Evolutionary conservation across 2,329 filamentous ascomycete species (phyloP), one percentile per base, ranked within the genome.

Genomic region (Anthostomella pinea): DNA sequence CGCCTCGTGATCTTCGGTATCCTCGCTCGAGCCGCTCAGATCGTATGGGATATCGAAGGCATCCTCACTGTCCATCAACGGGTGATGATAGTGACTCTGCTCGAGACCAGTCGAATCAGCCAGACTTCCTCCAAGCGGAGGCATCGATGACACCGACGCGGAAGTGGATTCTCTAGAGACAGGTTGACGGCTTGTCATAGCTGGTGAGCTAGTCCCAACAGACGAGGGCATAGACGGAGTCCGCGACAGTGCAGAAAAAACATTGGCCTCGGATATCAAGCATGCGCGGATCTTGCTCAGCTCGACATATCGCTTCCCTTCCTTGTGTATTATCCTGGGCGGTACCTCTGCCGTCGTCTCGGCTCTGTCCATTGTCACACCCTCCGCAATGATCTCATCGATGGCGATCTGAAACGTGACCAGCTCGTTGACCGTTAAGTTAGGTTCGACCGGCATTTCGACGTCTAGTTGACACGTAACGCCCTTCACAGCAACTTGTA

Each of bases 381-480:
- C 83, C 46, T 87, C 81, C 5, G 87, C 73, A 37, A 79, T 73
- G 23, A 87, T 72, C 35, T 72, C 69, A 14, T 83, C 77, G 10
- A 89, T 64, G 15, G 75, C 72, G 20, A 90, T 67, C 53, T 82
- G 78, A 33, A 87, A 69, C 2, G 81, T 81, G 3, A 83, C 71
- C 2, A 73, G 56, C 46, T 83, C 76, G 5, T 71, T 65, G 3
- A 64, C 58, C 3, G 67, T 54, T n/a, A 64, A 58, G 49, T 57
- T 60, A 38, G 65, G 53, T 41, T 83, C 72, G 20, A 70, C 57
- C 2, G 74, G 72, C 7, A 79, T 63, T 31, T 79, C 69, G 25
- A 81, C 65, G 48, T 87, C 81, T 13, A 89, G 64, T 50, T 81
- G 77, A 45, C 89, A 72, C 8, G 72, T 73, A 38, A 91, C 73